These are phyloP conservation scores for Penicillium corylophilum DNA, from an alignment of 2,329 filamentous ascomycete species.

Conservation along the genomic window DNA sequence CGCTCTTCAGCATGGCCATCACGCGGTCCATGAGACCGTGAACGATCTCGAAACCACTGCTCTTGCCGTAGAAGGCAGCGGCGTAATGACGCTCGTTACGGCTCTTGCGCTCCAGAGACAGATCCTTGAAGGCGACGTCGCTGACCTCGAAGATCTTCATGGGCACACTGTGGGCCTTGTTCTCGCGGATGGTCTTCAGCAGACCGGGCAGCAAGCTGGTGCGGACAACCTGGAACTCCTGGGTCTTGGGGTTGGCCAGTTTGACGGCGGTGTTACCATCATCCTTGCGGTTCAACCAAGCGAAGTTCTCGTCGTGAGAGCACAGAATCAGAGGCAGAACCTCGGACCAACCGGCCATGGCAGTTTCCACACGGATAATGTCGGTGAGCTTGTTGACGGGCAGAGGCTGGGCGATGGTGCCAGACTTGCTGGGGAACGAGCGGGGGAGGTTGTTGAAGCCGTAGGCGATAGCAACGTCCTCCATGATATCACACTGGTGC, in stretches of 20 bases:
- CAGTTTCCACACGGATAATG: conserved; percentile 82
- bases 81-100: conserved; percentile 94
- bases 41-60: conserved; percentile 89
- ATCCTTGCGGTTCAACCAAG: conserved; percentile 86
- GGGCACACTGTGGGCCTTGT: conserved; percentile 82
- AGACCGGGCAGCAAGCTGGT: conserved; percentile 83
- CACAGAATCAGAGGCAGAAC: conserved; percentile 95
- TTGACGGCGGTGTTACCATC: conserved; percentile 79
- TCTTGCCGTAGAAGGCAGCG: conserved; percentile 94
- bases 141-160: conserved; percentile 91
- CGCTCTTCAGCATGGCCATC: conserved; percentile 84
- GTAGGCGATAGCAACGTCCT: conserved; percentile 94
- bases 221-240: conserved; percentile 89
- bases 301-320: conserved; percentile 97
- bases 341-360: conserved; percentile 94
- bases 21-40: conserved; percentile 91
- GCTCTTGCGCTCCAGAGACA: conserved; percentile 75
- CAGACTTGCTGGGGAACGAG: conserved; percentile 79
- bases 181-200: conserved; percentile 90
- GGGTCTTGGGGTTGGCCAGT: conserved; percentile 88
- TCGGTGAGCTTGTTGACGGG: conserved; percentile 93
- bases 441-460: conserved; percentile 95
- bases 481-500: conserved; percentile 97
- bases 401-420: conserved; percentile 81
- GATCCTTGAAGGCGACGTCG: conserved; percentile 90